Percentiles rank a stretch among this genome's conserved stretches.
phyloP scores from a whole-genome alignment of 164 flowering plant species.

The Vitis labrusca region DNA sequence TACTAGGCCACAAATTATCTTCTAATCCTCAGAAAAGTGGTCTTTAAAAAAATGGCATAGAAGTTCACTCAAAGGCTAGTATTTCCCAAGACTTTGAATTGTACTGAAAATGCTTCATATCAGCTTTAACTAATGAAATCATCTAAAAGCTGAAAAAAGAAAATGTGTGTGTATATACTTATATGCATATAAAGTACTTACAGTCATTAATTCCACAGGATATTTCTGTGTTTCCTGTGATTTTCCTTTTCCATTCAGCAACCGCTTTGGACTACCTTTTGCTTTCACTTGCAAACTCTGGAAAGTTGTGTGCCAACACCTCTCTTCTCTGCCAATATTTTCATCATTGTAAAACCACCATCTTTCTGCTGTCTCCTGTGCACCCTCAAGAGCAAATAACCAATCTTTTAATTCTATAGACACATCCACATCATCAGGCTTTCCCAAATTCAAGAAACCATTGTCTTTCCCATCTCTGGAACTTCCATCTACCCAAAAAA shows the following conservation, averaged over 20 bases:
- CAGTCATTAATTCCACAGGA: conserved; percentile 76
- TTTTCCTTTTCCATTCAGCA: conserved; percentile 28
- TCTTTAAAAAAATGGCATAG: no score
- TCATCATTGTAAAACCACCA: conserved; percentile 39
- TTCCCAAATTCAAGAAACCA: conserved; percentile 58
- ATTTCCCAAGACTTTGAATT: not conserved
- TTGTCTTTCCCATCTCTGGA: conserved; percentile 36
- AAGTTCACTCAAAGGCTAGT: no score
- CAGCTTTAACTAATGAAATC: not conserved
- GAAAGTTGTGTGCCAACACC: conserved; percentile 90
- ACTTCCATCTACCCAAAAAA: conserved; percentile 43
- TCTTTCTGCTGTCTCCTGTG: conserved; percentile 63
- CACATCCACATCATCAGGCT: conserved; percentile 84
- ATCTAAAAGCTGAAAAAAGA: not conserved
- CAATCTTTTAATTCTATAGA: conserved; percentile 82
- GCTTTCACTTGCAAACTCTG: conserved; percentile 63
- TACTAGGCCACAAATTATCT: no score
- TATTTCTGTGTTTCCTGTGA: conserved; percentile 28
- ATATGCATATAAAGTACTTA: conserved; percentile 25
- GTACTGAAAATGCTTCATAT: not conserved
- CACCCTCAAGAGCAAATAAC: conserved; percentile 96
- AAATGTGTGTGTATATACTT: not conserved
- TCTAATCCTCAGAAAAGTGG: no score
- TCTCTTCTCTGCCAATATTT: conserved; percentile 61
- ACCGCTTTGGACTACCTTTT: conserved; percentile 51